Evolutionary conservation across 495 filamentous ascomycete genomes (phyloP).

Genomic region (Sabuloglossum arenarium): DNA sequence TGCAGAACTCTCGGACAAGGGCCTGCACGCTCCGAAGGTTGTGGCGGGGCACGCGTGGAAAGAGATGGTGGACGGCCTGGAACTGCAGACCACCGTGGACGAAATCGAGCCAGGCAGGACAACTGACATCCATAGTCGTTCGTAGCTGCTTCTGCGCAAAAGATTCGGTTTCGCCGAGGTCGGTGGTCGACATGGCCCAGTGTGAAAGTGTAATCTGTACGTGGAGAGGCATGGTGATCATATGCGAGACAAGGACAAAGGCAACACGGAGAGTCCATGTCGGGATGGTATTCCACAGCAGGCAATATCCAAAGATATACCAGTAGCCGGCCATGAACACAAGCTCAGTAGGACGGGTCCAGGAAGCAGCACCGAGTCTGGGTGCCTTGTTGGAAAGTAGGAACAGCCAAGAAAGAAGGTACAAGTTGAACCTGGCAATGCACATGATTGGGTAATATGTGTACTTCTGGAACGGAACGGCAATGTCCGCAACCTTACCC

Average conservation of each 20-base stretch:
- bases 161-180: slow-evolving; percentile 24
- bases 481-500: slow-evolving; percentile 20
- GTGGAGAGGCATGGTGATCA: slow-evolving; percentile 27
- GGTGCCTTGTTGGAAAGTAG: slow-evolving; percentile 17
- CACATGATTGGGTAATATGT: slow-evolving; percentile 31
- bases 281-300: slow-evolving; percentile 22
- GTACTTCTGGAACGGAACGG: slow-evolving; percentile 24
- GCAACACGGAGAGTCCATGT: slow-evolving; percentile 22
- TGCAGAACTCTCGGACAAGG: slow-evolving; percentile 23
- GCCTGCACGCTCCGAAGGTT: slow-evolving; percentile 22
- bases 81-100: slow-evolving; percentile 29
- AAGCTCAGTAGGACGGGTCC: slow-evolving; percentile 26
- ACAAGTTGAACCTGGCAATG: slow-evolving; percentile 28
- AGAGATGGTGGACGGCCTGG: slow-evolving; percentile 28
- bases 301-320: slow-evolving; percentile 24
- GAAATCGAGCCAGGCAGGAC: slow-evolving; percentile 26
- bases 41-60: slow-evolving; percentile 24
- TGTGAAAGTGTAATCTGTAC: slow-evolving; percentile 32
- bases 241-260: slow-evolving; percentile 26
- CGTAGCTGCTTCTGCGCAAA: slow-evolving; percentile 28
- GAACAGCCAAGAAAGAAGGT: slow-evolving; percentile 25
- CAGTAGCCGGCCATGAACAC: slow-evolving; percentile 23
- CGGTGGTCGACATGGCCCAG: slow-evolving; percentile 27
- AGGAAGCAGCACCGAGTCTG: slow-evolving; percentile 20
- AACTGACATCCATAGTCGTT: slow-evolving; percentile 29